A percentile compares a stretch with the other conserved stretches of the same genome.
These are phyloP conservation scores for Paramecium tetraurelia DNA, from an alignment of 73 alveolate species.

Conservation along the genomic window DNA sequence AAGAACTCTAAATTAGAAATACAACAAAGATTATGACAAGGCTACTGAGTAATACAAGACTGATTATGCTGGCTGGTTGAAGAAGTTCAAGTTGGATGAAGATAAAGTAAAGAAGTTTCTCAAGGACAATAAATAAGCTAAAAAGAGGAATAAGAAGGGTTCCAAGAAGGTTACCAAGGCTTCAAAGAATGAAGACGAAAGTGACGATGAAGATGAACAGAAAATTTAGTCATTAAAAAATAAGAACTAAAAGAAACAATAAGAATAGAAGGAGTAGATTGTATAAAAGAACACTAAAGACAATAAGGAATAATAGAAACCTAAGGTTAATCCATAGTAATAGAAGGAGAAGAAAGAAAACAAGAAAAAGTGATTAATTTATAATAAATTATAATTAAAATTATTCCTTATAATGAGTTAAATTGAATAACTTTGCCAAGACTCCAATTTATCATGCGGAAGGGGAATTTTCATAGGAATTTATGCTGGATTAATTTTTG, in stretches of 20 bases:
- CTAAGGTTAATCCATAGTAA: background rate
- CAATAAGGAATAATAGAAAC: background rate
- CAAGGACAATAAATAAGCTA: background rate
- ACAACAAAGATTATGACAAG: conserved; percentile 10
- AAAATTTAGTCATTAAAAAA: background rate
- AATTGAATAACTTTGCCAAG: background rate
- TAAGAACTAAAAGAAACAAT: background rate
- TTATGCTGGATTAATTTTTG: background rate
- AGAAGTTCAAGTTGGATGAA: conserved; percentile 19
- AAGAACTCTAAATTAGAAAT: background rate
- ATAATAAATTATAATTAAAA: background rate
- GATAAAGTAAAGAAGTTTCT: background rate
- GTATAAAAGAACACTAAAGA: background rate
- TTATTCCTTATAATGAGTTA: background rate
- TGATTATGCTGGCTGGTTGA: background rate
- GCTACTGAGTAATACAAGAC: background rate
- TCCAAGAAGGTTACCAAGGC: background rate
- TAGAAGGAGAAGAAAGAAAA: background rate
- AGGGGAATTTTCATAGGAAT: conserved; percentile 17
- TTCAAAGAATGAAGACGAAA: background rate
- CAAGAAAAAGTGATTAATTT: background rate
- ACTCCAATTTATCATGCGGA: background rate
- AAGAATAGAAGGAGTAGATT: background rate
- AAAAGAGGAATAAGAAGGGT: conserved; percentile 11
- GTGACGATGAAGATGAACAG: conserved; percentile 25